Percentiles rank a stretch among this genome's conserved stretches.
Conservation (phyloP, 1,139 yeast species). For the Lodderomyces orthopsilosis region DNA sequence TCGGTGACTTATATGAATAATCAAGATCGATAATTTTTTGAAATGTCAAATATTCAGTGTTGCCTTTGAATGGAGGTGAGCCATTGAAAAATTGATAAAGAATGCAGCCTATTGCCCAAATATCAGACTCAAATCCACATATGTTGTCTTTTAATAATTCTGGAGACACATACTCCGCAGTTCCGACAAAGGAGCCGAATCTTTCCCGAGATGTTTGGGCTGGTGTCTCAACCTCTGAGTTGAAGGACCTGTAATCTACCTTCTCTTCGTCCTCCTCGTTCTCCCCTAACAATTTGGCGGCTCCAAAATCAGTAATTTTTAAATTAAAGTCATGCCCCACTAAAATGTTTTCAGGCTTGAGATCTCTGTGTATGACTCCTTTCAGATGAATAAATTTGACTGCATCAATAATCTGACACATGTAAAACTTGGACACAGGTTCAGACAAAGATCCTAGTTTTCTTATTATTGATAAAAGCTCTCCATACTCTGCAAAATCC, state of each 20-base stretch:
- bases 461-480: slow-evolving; percentile 65
- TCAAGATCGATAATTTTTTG: slow-evolving; percentile 87
- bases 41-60: slow-evolving; percentile 92
- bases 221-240: slow-evolving; percentile 13
- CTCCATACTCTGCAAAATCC: slow-evolving; percentile 82
- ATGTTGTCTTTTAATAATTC: slow-evolving; percentile 80
- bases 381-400: slow-evolving; percentile 75
- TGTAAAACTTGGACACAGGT: slow-evolving; percentile 68
- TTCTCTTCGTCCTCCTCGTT: slow-evolving; percentile 40
- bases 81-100: slow-evolving; percentile 93
- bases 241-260: slow-evolving; percentile 34
- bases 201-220: slow-evolving; percentile 28
- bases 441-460: slow-evolving; percentile 79
- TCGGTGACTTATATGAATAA: slow-evolving; percentile 76
- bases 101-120: slow-evolving; percentile 97
- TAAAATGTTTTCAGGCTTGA: slow-evolving; percentile 90
- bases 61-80: slow-evolving; percentile 91
- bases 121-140: slow-evolving; percentile 84
- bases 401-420: slow-evolving; percentile 82
- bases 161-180: slow-evolving; percentile 80
- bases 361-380: slow-evolving; percentile 91
- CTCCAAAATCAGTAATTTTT: slow-evolving; percentile 96
- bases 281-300: slow-evolving; percentile 74
- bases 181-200: slow-evolving; percentile 70
- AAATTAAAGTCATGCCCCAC: slow-evolving; percentile 78